Evolutionary conservation across 345 rosid genomes (phyloP), one percentile per base, ranked within the genome.

Genomic region (Populus davidiana): DNA sequence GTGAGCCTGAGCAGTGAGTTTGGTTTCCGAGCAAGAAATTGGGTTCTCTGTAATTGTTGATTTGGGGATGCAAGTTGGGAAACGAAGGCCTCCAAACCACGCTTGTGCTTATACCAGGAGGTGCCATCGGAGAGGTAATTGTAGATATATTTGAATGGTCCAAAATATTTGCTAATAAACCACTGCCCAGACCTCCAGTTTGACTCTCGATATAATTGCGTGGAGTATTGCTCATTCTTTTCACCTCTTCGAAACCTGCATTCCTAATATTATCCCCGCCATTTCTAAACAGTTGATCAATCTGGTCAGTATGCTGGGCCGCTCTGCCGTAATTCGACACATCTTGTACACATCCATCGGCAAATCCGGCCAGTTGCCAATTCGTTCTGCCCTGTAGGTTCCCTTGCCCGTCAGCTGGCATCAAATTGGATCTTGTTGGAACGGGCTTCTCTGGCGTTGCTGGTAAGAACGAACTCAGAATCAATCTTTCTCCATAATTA

Each of bases 381-480:
- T 80, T 78, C 25, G 41, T 78, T 62, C 84, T 47, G 43, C 74
- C 78, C 49, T 63, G 50, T 41, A 69, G 86, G 61, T 33, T 75
- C 14, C 75, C 85, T 56, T 80, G 76, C 36, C 81, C 63, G 8
- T 73, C 79, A 69, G 74, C 78, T 5, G 47, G 74, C 14, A 72
- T 64, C 10, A 50, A 62, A 81, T 75, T 78, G 5, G 86, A 79
- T 85, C 80, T 74, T 25, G 73, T 54, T 35, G 73, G 78, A 50
- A 82, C 25, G 2, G 82, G 86, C 69, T 88, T 88, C 43, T 69
- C 81, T 5, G 90, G 89, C 16, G 93, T 87, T 20, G 68, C 5
- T 1, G 90, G 93, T 43, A 84, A 69, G 90, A 89, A 91, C 68
- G 85, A 68, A 81, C 77, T 86, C 77, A 74, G 43, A 52, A 78